A percentile compares a stretch with the other conserved stretches of the same genome.
Conservation (phyloP, 2,329 filamentous ascomycete genomes). For the Diaporthe velutina region DNA sequence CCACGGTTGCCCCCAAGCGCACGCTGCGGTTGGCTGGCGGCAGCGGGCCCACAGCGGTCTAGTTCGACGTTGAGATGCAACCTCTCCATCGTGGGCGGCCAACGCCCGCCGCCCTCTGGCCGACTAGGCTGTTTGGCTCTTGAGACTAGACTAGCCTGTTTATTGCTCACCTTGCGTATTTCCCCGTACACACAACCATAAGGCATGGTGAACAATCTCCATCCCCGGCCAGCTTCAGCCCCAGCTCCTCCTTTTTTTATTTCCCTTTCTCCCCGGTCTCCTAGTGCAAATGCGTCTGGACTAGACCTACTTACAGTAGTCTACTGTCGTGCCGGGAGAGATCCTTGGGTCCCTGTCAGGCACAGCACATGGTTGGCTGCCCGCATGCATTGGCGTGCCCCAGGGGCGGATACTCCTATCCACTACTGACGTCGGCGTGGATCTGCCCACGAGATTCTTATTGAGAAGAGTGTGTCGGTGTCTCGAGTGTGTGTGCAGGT, state of each 20-base stretch:
- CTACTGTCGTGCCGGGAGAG: neutral
- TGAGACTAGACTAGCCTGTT: neutral
- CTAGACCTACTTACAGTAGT: neutral
- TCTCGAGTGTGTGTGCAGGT: no score
- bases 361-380: constrained; percentile 25
- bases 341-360: constrained; percentile 1
- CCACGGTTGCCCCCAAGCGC: neutral
- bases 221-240: neutral
- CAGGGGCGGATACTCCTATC: neutral
- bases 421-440: constrained; percentile 24
- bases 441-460: neutral
- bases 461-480: no score
- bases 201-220: constrained; percentile 1
- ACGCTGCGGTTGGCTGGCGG: neutral
- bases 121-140: neutral
- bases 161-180: constrained; percentile 3
- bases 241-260: neutral
- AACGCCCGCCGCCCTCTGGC: no score
- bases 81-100: neutral
- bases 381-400: neutral
- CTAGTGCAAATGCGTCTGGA: neutral
- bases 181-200: neutral
- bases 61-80: constrained; percentile 8
- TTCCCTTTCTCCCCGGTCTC: no score
- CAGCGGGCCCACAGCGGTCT: neutral